A percentile compares a stretch with the other conserved stretches of the same genome.
Conservation (phyloP, 805 yeast species). For the Candida wancherniae region DNA sequence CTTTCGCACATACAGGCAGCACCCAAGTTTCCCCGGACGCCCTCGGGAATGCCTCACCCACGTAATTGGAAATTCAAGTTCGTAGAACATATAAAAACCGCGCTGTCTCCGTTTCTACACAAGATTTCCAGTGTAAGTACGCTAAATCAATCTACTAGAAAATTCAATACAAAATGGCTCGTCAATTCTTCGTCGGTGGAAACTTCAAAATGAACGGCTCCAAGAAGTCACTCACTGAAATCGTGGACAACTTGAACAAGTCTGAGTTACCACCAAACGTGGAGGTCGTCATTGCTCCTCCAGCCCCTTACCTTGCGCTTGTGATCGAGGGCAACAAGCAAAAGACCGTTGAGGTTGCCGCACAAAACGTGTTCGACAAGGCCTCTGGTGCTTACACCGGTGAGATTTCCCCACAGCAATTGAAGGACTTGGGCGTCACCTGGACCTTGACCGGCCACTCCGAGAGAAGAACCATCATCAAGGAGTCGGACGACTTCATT, state of each 20-base stretch:
- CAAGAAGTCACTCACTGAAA: conserved; percentile 74
- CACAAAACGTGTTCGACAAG: conserved; percentile 87
- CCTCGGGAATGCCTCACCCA: conserved; percentile 12
- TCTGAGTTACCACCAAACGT: conserved; percentile 72
- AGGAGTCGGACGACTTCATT: conserved; percentile 84
- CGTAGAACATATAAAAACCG: too few relatives aligned
- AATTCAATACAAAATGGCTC: conserved; percentile 48
- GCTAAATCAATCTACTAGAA: too few relatives aligned
- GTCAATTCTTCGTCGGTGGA: conserved; percentile 96
- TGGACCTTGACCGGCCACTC: conserved; percentile 98
- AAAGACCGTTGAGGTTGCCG: conserved; percentile 73
- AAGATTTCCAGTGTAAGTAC: too few relatives aligned
- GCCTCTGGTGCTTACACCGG: conserved; percentile 97
- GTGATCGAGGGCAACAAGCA: conserved; percentile 66
- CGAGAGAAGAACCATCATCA: conserved; percentile 93
- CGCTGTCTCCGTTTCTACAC: too few relatives aligned
- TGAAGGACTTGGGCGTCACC: conserved; percentile 85
- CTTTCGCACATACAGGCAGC: too few relatives aligned
- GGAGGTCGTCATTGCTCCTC: conserved; percentile 95
- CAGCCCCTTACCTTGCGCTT: conserved; percentile 83
- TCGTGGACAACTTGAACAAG: conserved; percentile 77
- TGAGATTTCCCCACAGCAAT: conserved; percentile 83
- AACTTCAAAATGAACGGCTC: conserved; percentile 99
- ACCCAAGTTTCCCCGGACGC: conserved; percentile 8
- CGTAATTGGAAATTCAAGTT: conserved; percentile 4